Evolutionary conservation across 768 basidiomycete species (phyloP), one percentile per base, ranked within the genome.

Genomic region (Boletus fagicola): DNA sequence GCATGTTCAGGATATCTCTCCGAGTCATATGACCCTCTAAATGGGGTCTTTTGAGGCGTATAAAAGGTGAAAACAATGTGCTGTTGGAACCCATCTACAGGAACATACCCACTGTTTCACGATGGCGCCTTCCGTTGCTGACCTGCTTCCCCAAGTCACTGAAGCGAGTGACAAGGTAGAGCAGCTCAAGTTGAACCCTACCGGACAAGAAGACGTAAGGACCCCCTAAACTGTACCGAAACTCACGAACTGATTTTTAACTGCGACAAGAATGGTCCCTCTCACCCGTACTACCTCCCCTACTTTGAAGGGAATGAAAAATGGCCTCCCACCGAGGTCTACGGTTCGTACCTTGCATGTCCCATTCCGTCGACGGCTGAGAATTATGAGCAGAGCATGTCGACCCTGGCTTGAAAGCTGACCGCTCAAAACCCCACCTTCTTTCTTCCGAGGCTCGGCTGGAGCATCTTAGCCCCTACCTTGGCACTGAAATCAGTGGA

Each of bases 261-360:
- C 2, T 26, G 30, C 2, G 22, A 47, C 42, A 9, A 72, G 69
- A 67, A 78, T 56, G 78, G 72, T 0, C 74, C 77, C 18, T 74
- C 78, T 11, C 80, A 83, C 60, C 81, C 82, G 1, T 77, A 73
- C 65, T 82, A 83, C 68, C 74, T 67, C 38, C 82, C 80, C 7
- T 66, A 77, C 62, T 80, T 72, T 61, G 78, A 83, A 55, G 61
- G 70, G 0, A 62, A 69, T 36, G 80, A 83, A 73, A 83, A 82
- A 57, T 82, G 77, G 62, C 76, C 78, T 58, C 78, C 78, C 15
- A 77, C 74, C 24, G 68, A 83, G 58, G 64, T 79, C 38, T 56
- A 63, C 10, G 53, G 61, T 62, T 13, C 18, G 45, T 58, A 33
- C 11, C 30, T 12, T 22, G 16, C 15, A 31, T 40, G 36, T 28